Evolutionary conservation across 148 eudicot genomes (phyloP), one percentile per base, ranked within the genome.

Genomic region (Rhododendron kiyosumense): DNA sequence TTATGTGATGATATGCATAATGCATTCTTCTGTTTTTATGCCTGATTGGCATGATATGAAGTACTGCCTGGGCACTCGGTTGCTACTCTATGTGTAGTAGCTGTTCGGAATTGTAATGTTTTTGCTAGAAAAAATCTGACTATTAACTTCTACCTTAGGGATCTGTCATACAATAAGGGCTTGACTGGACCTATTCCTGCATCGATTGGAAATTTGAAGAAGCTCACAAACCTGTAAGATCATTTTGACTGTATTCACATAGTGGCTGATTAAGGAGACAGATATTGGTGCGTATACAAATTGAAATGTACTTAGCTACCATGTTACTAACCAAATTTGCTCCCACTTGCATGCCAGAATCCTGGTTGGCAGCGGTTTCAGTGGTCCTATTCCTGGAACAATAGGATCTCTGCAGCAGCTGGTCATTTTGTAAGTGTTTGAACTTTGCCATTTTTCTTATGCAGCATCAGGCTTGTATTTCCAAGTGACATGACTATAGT

Each of bases 81-180:
- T 69, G 32, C 75, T 28, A 69, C 7, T 69, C 30, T 28, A 26
- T 28, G 24, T 11, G 18, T 28, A 26, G 7, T 28, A 1, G 75
- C 34, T 69, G 36, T 69, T 69, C 1, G 36, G 36, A 69, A 28
- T 3, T 28, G 34, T 12, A 13, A 28, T 69, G 75, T 28, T 69
- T 28, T 77, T 49, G 28, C 54, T 34, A 71, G 34, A 69, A 22
- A 34, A 22, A 26, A 51, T 36, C 18, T 86, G 28, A 63, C 57
- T 32, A 41, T 86, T 17, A 14, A 13, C 51, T 57, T 79, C 76
- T 57, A 30, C 75, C 89, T 32, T 83, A 97, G 99, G 84, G 99
- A 97, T 85, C 89, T 97, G 69, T 95, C 99, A 43, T 95, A 92
- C 86, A 97, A 97, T 87, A 88, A 87, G 85, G 96, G 88, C 24